These are phyloP conservation scores for Zygosaccharomyces rouxii DNA, from an alignment of 805 yeast genomes.

Conservation along the genomic window DNA sequence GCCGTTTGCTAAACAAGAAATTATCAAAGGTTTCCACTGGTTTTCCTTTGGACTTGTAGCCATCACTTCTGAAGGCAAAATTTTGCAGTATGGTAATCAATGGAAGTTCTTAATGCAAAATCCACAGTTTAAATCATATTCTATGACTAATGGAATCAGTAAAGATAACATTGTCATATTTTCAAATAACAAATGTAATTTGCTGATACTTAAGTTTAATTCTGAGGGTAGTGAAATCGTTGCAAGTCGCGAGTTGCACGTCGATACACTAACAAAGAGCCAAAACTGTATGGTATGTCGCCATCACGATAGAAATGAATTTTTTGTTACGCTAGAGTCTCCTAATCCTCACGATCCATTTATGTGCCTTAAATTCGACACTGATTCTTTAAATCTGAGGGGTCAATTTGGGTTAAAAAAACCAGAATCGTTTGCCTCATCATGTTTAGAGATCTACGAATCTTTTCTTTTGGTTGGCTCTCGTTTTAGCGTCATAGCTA, in stretches of 20 bases:
- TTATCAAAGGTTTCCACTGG: conserved; percentile 56
- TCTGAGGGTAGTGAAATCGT: conserved; percentile 32
- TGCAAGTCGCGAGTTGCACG: conserved; percentile 18
- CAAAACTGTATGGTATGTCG: conserved; percentile 44
- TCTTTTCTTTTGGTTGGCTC: conserved; percentile 60
- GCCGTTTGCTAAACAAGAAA: conserved; percentile 44
- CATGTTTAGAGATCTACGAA: conserved; percentile 48
- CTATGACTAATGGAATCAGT: conserved; percentile 41
- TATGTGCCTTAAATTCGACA: conserved; percentile 38
- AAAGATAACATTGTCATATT: conserved; percentile 35
- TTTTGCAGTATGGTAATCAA: conserved; percentile 35
- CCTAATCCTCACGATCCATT: conserved; percentile 62
- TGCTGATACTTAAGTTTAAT: conserved; percentile 42
- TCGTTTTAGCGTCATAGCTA: conserved; percentile 60
- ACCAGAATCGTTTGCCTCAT: conserved; percentile 51
- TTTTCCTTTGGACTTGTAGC: conserved; percentile 44
- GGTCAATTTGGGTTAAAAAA: conserved; percentile 32
- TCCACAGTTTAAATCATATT: conserved; percentile 37
- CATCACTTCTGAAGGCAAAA: conserved; percentile 57
- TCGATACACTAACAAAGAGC: conserved; percentile 40
- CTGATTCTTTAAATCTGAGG: conserved; percentile 26
- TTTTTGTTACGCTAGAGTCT: conserved; percentile 45
- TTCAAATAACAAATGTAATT: conserved; percentile 40
- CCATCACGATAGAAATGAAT: conserved; percentile 20
- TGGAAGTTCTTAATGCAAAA: conserved; percentile 33